Evolutionary conservation across 805 yeast species (phyloP).

Genomic region (Dipodascus albidus): DNA sequence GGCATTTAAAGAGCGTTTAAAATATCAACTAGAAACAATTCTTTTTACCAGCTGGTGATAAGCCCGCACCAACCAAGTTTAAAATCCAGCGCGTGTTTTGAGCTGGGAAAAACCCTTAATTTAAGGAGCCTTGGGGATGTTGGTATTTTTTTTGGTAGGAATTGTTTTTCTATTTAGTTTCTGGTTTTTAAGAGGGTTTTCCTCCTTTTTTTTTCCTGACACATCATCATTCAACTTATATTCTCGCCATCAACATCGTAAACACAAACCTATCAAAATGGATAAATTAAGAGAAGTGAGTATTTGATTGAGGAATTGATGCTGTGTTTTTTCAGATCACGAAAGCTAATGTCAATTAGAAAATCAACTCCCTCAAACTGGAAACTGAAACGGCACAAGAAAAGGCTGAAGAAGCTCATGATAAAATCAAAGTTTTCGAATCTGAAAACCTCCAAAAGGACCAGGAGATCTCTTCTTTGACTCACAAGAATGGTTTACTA

Average conservation of each 20-base stretch:
- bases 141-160: background rate
- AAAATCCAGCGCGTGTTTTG: too few species aligned
- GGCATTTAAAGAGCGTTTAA: too few species aligned
- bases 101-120: background rate
- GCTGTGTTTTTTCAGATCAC: too few species aligned
- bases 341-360: slow-evolving; percentile 40
- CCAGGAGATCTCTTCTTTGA: slow-evolving; percentile 85
- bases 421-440: slow-evolving; percentile 77
- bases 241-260: background rate
- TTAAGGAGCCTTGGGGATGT: background rate
- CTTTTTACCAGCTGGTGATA: too few species aligned
- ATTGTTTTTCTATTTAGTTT: too few species aligned
- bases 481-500: slow-evolving; percentile 81
- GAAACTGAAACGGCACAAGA: slow-evolving; percentile 98
- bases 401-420: slow-evolving; percentile 78
- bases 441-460: slow-evolving; percentile 89
- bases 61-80: too few species aligned
- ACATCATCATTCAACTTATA: background rate
- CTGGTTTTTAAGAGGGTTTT: background rate
- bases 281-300: slow-evolving; percentile 52
- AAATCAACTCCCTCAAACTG: slow-evolving; percentile 76
- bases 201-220: background rate
- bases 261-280: slow-evolving; percentile 26
- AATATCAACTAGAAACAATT: too few species aligned
- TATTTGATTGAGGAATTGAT: slow-evolving; percentile 11